Base-by-base conservation (phyloP, 805 yeast species). In the Metschnikowia hibisci region DNA sequence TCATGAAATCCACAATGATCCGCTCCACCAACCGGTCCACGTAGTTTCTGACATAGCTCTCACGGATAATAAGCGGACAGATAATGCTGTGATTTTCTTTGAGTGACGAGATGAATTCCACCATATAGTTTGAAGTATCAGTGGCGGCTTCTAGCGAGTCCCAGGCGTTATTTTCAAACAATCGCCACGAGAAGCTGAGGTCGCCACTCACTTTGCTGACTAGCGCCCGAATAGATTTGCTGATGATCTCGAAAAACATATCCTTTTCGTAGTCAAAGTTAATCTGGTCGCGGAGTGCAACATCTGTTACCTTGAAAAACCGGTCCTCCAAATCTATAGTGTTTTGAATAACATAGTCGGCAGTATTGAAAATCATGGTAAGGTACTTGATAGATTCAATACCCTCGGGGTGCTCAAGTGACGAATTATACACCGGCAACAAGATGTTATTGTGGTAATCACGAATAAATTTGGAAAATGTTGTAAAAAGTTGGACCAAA, bases 301-400 rank as follows among this genome's bases (percentile, higher is more conserved):
- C 56, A 13, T 64, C 61, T 50, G 60, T 70, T 54, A 63, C 66
- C 58, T 61, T 73, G 53, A 35, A 68, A 68, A 57, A 62, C 52
- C 78, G 78, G 20, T 82, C 85, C 52, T 82, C 88, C 34, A 93
- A 65, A 58, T 93, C 97, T 10, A 74, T 74, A 2, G 83, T 78
- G 3, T 96, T 93, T 9, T 79, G 71, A 13, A 87, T 77, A 46
- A 96, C 82, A 60, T 90, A 93, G 58, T 91, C 96, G 1, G 96
- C 88, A 0, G 99, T 91, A 53, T 88, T 87, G 28, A 91, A 65
- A 8, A 89, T 76, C 57, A 87, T 67, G 23, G 93, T 82, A 1
- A 86, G 71, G 46, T 84, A 78, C 34, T 73, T 74, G 14, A 87
- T 66, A 1, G 87, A 81, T 51, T 85, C 91, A 10, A 74, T 66